Base-by-base conservation (phyloP, 2,329 filamentous ascomycete genomes). In the Ophiostoma populinum region DNA sequence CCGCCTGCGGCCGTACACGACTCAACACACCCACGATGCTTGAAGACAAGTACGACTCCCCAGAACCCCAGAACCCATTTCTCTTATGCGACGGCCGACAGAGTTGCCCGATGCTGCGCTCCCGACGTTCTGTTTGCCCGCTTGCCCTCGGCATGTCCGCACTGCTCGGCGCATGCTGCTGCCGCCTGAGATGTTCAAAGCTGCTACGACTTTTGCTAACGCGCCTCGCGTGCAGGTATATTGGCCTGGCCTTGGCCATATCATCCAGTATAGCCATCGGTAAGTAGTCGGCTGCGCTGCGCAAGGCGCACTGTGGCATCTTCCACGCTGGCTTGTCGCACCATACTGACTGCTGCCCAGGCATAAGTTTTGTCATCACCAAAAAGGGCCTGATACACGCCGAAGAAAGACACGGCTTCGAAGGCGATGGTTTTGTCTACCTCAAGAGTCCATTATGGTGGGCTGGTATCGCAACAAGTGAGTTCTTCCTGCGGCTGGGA, bases 331-430 rank as follows among this genome's bases (percentile, higher is more conserved):
- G 25, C 13, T 33, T 19, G 20, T n/a, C n/a, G n/a, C n/a, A n/a
- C n/a, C n/a, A n/a, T n/a, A n/a, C 44, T 43, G 37, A 41, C 39
- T n/a, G 5, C 9, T 34, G 27, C 40, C 28, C 47, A 90, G 83
- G 85, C 51, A 85, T 82, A 34, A 93, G 86, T 68, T 98, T 98
- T 57, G 87, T 98, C 47, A 94, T 98, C 50, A 98, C 92, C 32
- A 98, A 98, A 62, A 95, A 94, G 70, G 40, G 38, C 43, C 37
- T 98, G 47, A 83, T 86, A 55, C 80, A 93, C 56, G 82, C 85
- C 43, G 82, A 81, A 51, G 78, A 92, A 57, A 71, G 75, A 48
- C 86, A 94, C 60, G 92, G 90, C 32, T 98, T 95, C 52, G 85
- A 94, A 54, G 90, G 92, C 47, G 90, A 95, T 49, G 90, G 90